Percentiles rank a stretch among this genome's conserved stretches.
Evolutionary conservation across 495 filamentous ascomycete species (phyloP).

Genomic region (Barbatosphaeria neglecta): DNA sequence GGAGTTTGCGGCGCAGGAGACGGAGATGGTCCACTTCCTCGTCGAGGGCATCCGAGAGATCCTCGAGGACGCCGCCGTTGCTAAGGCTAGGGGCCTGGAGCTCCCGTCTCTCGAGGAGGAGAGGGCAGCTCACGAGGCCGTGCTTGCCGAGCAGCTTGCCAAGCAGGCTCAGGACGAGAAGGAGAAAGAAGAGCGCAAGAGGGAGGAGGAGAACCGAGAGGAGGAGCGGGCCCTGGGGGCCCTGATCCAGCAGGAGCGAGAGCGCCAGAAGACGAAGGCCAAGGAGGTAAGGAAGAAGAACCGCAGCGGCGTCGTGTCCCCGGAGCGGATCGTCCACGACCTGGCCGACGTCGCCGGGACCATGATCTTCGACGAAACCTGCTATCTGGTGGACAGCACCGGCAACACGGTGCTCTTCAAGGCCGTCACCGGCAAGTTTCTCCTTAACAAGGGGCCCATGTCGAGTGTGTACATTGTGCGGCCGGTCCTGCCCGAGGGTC

Average conservation of each 20-base stretch:
- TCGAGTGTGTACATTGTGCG: conserved; percentile 57
- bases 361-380: conserved; percentile 59
- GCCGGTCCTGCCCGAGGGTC: conserved; percentile 43
- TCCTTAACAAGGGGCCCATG: conserved; percentile 42
- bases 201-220: conserved; percentile 49
- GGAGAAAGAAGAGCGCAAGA: conserved; percentile 35
- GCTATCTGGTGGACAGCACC: conserved; percentile 45
- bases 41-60: conserved; percentile 74
- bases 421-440: conserved; percentile 50
- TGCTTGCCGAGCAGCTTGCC: conserved; percentile 35
- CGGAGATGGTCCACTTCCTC: conserved; percentile 85
- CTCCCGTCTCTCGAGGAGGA: conserved; percentile 86
- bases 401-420: conserved; percentile 49
- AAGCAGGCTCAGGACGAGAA: conserved; percentile 36
- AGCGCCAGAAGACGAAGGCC: conserved; percentile 45
- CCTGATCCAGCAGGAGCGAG: conserved; percentile 67
- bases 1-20: conserved; percentile 38
- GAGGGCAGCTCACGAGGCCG: conserved; percentile 52
- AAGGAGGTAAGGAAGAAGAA: conserved; percentile 43
- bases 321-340: conserved; percentile 16
- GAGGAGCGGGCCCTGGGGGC: conserved; percentile 65
- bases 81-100: conserved; percentile 55
- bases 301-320: conserved; percentile 16
- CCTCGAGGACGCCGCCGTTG: conserved; percentile 72
- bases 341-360: conserved; percentile 13